Evolutionary conservation across 2,329 filamentous ascomycete genomes (phyloP).

Genomic region (Cladosporium oxysporum): DNA sequence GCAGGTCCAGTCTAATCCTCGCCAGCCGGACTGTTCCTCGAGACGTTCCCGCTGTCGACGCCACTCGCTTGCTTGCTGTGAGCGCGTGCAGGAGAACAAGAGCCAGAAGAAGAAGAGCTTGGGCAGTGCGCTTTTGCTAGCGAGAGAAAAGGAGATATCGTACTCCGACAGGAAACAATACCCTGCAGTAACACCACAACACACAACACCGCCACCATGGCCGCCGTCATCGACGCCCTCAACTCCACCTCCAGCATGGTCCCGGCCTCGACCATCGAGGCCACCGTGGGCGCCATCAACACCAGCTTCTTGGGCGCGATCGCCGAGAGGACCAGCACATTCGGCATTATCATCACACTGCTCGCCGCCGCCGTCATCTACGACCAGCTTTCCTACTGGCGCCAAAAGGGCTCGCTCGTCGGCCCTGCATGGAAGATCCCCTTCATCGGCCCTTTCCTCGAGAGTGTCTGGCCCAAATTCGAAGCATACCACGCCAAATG

Average conservation of each 20-base stretch:
- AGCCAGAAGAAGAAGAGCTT: neutral
- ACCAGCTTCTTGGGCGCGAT: constrained; percentile 55
- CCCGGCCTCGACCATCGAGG: constrained; percentile 50
- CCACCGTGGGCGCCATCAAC: constrained; percentile 58
- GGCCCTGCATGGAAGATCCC: constrained; percentile 52
- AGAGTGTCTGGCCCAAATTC: constrained; percentile 91
- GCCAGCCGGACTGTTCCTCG: constrained; percentile 1
- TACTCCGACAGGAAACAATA: neutral
- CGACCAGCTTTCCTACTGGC: constrained; percentile 67
- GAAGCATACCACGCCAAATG: constrained; percentile 90
- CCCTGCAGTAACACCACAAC: neutral
- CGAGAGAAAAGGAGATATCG: neutral
- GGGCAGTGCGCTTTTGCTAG: neutral
- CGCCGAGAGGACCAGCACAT: constrained; percentile 61
- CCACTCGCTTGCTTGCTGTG: constrained; percentile 6
- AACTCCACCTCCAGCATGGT: constrained; percentile 34
- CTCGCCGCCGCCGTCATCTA: constrained; percentile 74
- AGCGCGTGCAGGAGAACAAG: neutral
- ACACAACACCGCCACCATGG: constrained; percentile 27
- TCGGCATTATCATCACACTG: constrained; percentile 69
- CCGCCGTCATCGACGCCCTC: constrained; percentile 36
- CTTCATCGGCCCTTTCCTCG: constrained; percentile 83
- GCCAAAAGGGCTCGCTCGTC: constrained; percentile 48
- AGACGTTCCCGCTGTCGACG: constrained; percentile 1
- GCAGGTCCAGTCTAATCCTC: neutral